Evolutionary conservation across 2,329 filamentous ascomycete species (phyloP).

Genomic region (Raffaelea deltoideospora): DNA sequence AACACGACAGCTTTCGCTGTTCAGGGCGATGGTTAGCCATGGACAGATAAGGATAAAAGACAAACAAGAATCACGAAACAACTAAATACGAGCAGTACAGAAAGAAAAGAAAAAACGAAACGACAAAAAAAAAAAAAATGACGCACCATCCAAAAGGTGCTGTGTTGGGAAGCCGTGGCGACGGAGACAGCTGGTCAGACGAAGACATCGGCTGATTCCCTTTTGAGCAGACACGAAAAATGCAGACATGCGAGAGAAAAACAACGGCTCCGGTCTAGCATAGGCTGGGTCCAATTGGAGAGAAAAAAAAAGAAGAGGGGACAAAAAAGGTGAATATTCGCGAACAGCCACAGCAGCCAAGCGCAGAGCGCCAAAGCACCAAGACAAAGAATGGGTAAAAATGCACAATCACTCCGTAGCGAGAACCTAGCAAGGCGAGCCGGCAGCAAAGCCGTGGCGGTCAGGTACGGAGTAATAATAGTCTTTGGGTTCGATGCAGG

Average conservation of each 20-base stretch:
- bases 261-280: neutral
- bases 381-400: too few species aligned
- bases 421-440: too few species aligned
- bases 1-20: constrained; percentile 29
- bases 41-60: too few species aligned
- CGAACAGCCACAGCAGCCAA: too few species aligned
- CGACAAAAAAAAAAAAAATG: neutral
- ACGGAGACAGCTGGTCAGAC: neutral
- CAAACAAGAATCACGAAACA: neutral
- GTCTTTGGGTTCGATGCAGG: too few species aligned
- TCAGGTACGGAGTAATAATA: too few species aligned
- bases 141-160: constrained; percentile 2
- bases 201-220: too few species aligned
- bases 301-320: neutral
- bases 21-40: neutral
- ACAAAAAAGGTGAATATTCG: neutral
- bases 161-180: neutral
- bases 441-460: too few species aligned
- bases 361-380: too few species aligned
- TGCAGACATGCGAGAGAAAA: neutral
- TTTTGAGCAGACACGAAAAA: neutral
- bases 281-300: neutral
- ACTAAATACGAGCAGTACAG: too few species aligned
- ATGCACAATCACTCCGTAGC: too few species aligned
- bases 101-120: neutral